Evolutionary conservation across 2,329 filamentous ascomycete genomes (phyloP).

Genomic region (Ceratocystis lukuohia): DNA sequence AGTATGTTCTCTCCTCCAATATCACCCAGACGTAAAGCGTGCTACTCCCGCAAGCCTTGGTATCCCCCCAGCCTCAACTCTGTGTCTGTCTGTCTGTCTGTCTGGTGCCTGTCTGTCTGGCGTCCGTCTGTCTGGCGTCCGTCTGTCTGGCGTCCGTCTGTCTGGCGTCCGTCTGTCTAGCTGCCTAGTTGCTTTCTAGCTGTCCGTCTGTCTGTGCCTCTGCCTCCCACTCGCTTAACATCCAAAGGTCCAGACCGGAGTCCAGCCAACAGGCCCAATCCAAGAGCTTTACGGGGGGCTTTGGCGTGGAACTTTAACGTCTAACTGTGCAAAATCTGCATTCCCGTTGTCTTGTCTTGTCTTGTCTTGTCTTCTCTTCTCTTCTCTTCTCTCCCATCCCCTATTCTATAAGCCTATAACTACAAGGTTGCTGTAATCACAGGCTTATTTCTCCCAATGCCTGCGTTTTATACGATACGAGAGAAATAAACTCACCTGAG

Average conservation of each 20-base stretch:
- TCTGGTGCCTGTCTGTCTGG: not conserved
- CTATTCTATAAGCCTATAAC: not conserved
- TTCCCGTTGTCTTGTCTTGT: no score
- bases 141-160: not conserved
- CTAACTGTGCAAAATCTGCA: no score
- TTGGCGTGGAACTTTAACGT: no score
- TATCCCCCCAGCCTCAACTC: not conserved
- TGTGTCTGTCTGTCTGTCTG: not conserved
- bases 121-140: not conserved
- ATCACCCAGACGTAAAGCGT: not conserved
- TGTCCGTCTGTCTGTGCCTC: not conserved
- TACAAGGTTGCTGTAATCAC: no score
- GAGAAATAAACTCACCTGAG: conserved; percentile 2
- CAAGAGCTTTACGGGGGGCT: no score
- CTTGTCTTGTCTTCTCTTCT: no score
- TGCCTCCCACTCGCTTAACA: no score
- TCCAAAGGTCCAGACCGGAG: no score
- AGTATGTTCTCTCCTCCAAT: not conserved
- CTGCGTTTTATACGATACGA: not conserved
- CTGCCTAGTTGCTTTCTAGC: no score
- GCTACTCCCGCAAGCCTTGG: not conserved
- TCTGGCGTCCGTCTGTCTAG: not conserved
- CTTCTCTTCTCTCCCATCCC: not conserved
- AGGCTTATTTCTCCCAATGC: not conserved
- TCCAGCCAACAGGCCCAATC: no score